Base-by-base conservation (phyloP, 2,329 filamentous ascomycete species). In the Elsinoe arachidis region DNA sequence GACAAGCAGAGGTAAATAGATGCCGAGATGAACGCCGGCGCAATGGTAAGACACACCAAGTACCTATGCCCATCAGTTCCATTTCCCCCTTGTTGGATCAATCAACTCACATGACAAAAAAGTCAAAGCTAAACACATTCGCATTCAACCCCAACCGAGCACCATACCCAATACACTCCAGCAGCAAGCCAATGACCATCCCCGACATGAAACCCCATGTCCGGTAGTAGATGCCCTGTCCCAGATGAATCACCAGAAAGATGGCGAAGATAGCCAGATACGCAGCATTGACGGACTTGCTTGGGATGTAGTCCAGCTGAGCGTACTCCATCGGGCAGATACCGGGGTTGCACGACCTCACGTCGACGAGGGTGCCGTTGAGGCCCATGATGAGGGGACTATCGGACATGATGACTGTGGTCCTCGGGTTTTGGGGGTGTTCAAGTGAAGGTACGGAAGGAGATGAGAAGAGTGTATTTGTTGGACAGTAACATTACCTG, bases 1-100 rank as follows among this genome's bases (percentile, higher is more conserved):
- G 80, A 79, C n/a, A 84, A 72, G 3, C 75, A 78, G 30, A 84
- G 66, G 69, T 81, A 82, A 63, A 83, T 77, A 57, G 73, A 76
- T 2, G 76, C 82, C 5, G 76, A 76, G 56, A 78, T 67, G 66
- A 80, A 83, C 17, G 77, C 81, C 5, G 80, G 80, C 0, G 75
- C 78, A 33, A 84, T 76, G 43, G 81, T 80, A 19, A 83, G 68
- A 58, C 74, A 77, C 62, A 79, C 76, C 54, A 82, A 78, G 58
- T 82, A 78, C 12, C 77, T 73, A 14, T 15, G 2, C n/a, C 5
- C 11, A 33, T 47, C 26, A 55, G 39, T n/a, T 12, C 14, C n/a
- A 14, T 11, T 5, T 6, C 15, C 9, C 9, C 14, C 19, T 26
- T n/a, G 2, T 3, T 35, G 23, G 17, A 17, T 5, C 6, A 15